phyloP scores from a whole-genome alignment of 169 alveolate species.

The Theileria equi region DNA sequence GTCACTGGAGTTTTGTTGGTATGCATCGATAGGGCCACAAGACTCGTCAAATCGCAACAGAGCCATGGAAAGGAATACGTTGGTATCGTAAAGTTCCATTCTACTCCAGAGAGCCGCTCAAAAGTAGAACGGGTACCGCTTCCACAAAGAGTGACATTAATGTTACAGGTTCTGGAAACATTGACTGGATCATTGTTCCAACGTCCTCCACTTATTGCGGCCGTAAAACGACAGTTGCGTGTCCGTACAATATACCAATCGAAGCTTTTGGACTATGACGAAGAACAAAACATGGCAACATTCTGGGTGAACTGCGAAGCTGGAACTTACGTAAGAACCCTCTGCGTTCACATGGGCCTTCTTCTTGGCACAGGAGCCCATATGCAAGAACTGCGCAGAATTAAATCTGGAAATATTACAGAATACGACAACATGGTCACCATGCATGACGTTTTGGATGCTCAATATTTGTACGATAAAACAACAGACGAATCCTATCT shows the following conservation, averaged over 20 bases:
- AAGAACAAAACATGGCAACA: conserved; percentile 91
- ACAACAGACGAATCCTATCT: conserved; percentile 94
- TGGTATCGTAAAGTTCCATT: conserved; percentile 93
- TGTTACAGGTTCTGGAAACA: conserved; percentile 87
- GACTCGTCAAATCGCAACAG: conserved; percentile 98
- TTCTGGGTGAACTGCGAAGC: conserved; percentile 99
- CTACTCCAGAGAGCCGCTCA: conserved; percentile 78
- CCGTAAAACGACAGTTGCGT: conserved; percentile 99
- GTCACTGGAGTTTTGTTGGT: conserved; percentile 99
- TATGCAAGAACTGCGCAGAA: conserved; percentile 99
- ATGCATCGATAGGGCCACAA: conserved; percentile 98
- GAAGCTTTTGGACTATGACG: conserved; percentile 95
- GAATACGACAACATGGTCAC: conserved; percentile 97
- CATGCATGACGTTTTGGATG: conserved; percentile 99
- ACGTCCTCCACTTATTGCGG: conserved; percentile 98
- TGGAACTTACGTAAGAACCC: conserved; percentile 98
- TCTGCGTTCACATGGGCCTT: conserved; percentile 99
- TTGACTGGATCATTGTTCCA: conserved; percentile 98
- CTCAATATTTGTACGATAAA: conserved; percentile 90
- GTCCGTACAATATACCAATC: conserved; percentile 97
- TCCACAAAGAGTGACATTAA: background rate
- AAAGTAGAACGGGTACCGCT: conserved; percentile 35
- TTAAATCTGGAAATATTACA: conserved; percentile 93
- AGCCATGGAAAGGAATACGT: conserved; percentile 99
- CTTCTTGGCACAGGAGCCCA: conserved; percentile 99